Evolutionary conservation across 2,329 filamentous ascomycete species (phyloP), one percentile per base, ranked within the genome.

Genomic region (Aspergillus sp.): DNA sequence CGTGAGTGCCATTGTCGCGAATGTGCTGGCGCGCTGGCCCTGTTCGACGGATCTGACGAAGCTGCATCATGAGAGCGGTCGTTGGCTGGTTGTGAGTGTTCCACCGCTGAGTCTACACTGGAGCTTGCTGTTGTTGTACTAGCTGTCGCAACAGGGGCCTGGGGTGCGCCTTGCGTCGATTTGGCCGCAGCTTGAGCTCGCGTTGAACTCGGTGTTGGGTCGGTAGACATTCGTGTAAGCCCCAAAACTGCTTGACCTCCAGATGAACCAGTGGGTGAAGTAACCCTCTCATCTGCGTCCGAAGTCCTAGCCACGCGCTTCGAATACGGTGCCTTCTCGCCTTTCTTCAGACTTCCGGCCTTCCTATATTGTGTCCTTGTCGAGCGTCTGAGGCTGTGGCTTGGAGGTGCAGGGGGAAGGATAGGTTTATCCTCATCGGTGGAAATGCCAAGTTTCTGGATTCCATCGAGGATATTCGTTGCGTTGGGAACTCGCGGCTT

Each of bases 321-420:
- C 1, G 91, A 90, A 66, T 92, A 89, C 0, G 90, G 87, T 3
- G 87, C 81, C 57, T 90, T 85, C 62, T 95, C 90, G 23, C 91
- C 90, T 66, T 89, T 91, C 54, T 90, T 89, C 63, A 97, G 76
- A 78, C 93, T 97, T 36, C 93, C 93, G 15, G 67, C 66, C 60
- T 91, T 91, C 69, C 93, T 84, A 75, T 98, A 98, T 25, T 91
- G 94, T 5, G 95, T 99, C 57, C 91, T 86, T 19, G 92, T 99
- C 12, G 95, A 97, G 63, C 95, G 87, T 68, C 95, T 89, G 52
- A 99, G 80, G 32, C 91, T 91, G 75, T 89, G 87, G 3, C 91
- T 91, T 1, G 88, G 87, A 19, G 89, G 79, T 58, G 85, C 87
- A 59, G 89, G 85, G 1, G 92, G 91, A 45, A 98, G 80, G 64